Conservation (phyloP, 2,329 filamentous ascomycete genomes). For the Cadophora malorum region DNA sequence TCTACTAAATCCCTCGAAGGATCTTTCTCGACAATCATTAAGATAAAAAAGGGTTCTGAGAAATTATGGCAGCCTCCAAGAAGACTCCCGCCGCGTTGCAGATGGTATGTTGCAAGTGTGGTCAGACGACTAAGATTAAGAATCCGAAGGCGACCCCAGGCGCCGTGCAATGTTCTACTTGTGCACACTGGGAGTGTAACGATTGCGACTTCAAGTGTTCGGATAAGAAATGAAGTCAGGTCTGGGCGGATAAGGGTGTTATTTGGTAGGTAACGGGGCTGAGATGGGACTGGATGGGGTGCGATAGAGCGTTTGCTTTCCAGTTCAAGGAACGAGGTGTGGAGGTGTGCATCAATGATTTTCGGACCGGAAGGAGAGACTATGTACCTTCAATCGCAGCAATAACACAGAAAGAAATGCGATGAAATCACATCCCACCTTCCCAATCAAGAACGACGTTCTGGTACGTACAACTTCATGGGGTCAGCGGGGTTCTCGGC, state of each 20-base stretch:
- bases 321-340: neutral
- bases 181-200: neutral
- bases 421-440: neutral
- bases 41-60: too few relatives aligned
- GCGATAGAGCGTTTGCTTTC: neutral
- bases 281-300: neutral
- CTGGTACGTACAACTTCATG: neutral
- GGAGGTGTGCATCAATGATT: neutral
- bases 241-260: neutral
- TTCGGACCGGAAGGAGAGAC: neutral
- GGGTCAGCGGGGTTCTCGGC: slow-evolving; percentile 7
- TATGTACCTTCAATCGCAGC: neutral
- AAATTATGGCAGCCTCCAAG: too few relatives aligned
- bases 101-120: neutral
- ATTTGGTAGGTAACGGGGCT: neutral
- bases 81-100: too few relatives aligned
- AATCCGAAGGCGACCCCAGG: neutral
- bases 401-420: neutral
- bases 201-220: neutral
- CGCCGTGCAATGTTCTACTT: neutral
- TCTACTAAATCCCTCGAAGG: too few relatives aligned
- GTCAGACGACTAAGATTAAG: neutral
- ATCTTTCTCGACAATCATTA: too few relatives aligned
- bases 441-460: neutral
- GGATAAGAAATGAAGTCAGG: neutral